phyloP scores from a whole-genome alignment of 1,284 basidiomycete genomes.

The Mycosarcoma maydis region DNA sequence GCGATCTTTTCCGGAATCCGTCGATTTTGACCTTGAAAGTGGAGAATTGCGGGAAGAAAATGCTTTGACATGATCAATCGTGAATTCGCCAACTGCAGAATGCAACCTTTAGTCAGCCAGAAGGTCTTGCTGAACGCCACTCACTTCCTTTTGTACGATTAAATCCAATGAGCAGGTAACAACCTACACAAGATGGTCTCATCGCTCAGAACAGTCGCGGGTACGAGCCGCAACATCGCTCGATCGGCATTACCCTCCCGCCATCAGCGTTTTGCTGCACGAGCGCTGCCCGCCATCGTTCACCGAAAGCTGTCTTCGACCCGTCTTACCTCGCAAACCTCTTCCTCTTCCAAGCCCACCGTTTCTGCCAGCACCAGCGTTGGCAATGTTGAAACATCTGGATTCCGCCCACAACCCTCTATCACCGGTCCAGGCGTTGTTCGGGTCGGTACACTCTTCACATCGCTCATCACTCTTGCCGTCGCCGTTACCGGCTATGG shows the following conservation, averaged over 20 bases:
- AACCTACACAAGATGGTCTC: slow-evolving; percentile 7
- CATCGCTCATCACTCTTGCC: slow-evolving; percentile 53
- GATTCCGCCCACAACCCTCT: slow-evolving; percentile 23
- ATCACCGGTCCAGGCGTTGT: slow-evolving; percentile 16
- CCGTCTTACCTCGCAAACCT: not conserved
- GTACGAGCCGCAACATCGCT: not conserved
- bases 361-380: slow-evolving; percentile 2
- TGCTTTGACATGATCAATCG: not conserved
- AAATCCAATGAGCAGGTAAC: not conserved
- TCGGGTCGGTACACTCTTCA: slow-evolving; percentile 44
- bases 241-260: not conserved
- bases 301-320: not conserved
- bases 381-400: slow-evolving; percentile 36
- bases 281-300: not conserved
- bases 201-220: slow-evolving; percentile 10
- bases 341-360: slow-evolving; percentile 7
- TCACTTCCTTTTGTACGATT: not conserved
- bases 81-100: too few relatives aligned
- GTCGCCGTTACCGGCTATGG: slow-evolving; percentile 62
- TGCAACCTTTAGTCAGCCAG: not conserved
- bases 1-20: slow-evolving; percentile 7
- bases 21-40: slow-evolving; percentile 12
- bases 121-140: too few relatives aligned
- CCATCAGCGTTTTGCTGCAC: not conserved
- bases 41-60: slow-evolving; percentile 15